Base-by-base conservation (phyloP, 169 alveolate genomes). In the Babesia ovata region DNA sequence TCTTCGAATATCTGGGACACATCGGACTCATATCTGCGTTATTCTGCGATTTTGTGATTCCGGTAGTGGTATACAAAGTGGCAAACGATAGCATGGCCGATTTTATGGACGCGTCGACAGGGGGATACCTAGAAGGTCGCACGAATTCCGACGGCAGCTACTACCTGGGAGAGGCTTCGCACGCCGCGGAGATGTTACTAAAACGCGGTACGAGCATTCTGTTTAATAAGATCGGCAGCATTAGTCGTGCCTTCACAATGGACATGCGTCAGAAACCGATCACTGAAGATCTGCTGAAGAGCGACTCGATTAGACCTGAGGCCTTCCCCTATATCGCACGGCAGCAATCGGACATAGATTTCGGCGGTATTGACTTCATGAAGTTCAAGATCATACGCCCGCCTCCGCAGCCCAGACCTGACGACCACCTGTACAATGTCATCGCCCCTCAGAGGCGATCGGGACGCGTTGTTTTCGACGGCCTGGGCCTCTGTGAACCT, bases 41-140 rank as follows among this genome's bases (percentile, higher is more conserved):
- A 21, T 70, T 85, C 58, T 89, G 93, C 61, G 84, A 89, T 79
- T 89, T 85, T 46, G 50, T 83, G 59, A 76, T 86, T 29, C 93
- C 93, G 9, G 86, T 85, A 62, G 82, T 36, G 60, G 77, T 75
- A 39, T 88, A 79, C 78, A 78, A 54, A 73, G 86, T 46, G 24
- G 79, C 87, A 3, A 53, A 42, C 28, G 29, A 45, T n/a, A 28
- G 66, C 24, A 50, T 54, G 65, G 66, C n/a, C 2, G 65, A 59
- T 13, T 8, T 7, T 8, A 36, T 21, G 39, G 12, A 19, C 28
- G 22, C 60, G 16, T 48, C 44, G 10, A 28, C n/a, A 3, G 58
- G 29, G 28, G 56, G 56, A n/a, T 49, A 49, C 26, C 11, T 46
- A 16, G 22, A 17, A 10, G 56, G 26, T 3, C 56, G 22, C 39